These are phyloP conservation scores for Trichophyton benhamiae DNA, from an alignment of 2,329 filamentous ascomycete species.

Conservation along the genomic window DNA sequence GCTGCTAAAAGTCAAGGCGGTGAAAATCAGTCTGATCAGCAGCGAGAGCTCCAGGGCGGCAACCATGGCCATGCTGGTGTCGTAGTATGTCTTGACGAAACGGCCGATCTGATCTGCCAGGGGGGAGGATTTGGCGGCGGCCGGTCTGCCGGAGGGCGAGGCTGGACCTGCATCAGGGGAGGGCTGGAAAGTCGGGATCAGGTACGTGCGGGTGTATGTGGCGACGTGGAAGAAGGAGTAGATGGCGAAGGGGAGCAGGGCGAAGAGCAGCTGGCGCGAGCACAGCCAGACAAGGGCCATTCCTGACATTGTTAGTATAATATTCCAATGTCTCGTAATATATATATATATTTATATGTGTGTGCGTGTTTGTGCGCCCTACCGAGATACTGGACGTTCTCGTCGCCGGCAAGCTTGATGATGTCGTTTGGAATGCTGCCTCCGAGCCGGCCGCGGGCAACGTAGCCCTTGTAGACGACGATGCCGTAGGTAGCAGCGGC, in stretches of 20 bases:
- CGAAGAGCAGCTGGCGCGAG: constrained; percentile 75
- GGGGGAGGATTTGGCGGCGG: constrained; percentile 40
- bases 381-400: constrained; percentile 98
- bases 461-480: constrained; percentile 95
- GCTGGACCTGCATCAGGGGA: constrained; percentile 45
- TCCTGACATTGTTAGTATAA: constrained; percentile 37
- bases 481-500: constrained; percentile 92
- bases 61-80: constrained; percentile 87
- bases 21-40: constrained; percentile 69
- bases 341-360: constrained; percentile 12
- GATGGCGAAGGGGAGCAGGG: constrained; percentile 84
- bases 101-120: constrained; percentile 71
- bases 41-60: constrained; percentile 76
- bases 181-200: constrained; percentile 76
- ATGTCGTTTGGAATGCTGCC: constrained; percentile 50
- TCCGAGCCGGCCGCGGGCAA: constrained; percentile 66
- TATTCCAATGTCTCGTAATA: neutral
- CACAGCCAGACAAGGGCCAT: constrained; percentile 95
- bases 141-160: constrained; percentile 42
- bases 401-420: constrained; percentile 62
- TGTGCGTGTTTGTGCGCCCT: constrained; percentile 28
- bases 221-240: constrained; percentile 98
- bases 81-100: constrained; percentile 98
- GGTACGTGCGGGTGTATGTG: constrained; percentile 86
- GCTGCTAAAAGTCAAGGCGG: constrained; percentile 75